Conservation (phyloP, 768 basidiomycete genomes). For the Lactarius evosmus region DNA sequence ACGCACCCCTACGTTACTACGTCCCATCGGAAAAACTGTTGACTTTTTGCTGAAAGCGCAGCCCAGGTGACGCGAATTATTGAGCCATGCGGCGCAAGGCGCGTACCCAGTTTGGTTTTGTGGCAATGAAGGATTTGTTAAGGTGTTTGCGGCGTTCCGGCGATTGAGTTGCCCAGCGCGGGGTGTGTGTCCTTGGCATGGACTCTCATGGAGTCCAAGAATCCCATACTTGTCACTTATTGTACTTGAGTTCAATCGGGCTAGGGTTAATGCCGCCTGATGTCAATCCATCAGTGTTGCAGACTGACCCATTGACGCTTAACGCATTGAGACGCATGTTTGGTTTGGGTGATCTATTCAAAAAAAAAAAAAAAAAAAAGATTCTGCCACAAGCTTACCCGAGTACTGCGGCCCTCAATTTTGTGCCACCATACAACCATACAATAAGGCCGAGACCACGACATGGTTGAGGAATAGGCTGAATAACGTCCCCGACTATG, state of each 20-base stretch:
- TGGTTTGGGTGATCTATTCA: not conserved
- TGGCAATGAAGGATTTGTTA: not conserved
- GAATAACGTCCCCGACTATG: not conserved
- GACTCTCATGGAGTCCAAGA: not conserved
- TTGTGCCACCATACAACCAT: not conserved
- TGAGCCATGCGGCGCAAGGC: not conserved
- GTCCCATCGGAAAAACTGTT: not conserved
- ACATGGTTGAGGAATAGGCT: not conserved
- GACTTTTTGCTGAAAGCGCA: not conserved
- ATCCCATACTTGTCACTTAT: not conserved
- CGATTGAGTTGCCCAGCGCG: not conserved
- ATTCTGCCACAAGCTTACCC: not conserved
- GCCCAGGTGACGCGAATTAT: not conserved
- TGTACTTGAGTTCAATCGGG: not conserved
- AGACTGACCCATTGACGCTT: not conserved
- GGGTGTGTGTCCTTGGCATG: not conserved
- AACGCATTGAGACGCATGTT: not conserved
- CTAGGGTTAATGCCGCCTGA: not conserved
- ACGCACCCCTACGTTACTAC: not conserved
- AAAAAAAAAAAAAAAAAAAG: not conserved
- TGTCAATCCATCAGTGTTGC: not conserved
- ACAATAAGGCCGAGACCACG: not conserved
- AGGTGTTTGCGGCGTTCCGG: not conserved
- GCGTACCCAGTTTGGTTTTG: not conserved
- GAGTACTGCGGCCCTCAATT: not conserved